phyloP scores from a whole-genome alignment of 2,329 filamentous ascomycete genomes.

The Pyrenochaeta sp. region DNA sequence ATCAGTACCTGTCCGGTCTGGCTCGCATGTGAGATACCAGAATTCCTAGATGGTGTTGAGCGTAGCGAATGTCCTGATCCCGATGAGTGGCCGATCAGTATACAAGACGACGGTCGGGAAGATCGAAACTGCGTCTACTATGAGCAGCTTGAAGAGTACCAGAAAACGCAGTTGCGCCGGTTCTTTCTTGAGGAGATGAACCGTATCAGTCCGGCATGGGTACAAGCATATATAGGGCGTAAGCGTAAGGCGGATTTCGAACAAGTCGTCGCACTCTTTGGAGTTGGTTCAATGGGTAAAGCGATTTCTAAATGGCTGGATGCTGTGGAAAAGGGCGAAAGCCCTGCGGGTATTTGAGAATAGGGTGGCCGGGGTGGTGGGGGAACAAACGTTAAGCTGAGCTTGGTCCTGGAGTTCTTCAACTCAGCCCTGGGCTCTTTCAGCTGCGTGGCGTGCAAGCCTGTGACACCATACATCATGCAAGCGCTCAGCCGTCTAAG shows the following conservation, averaged over 20 bases:
- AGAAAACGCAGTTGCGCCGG: slow-evolving; percentile 11
- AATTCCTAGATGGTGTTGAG: slow-evolving; percentile 5
- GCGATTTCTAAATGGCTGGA: background rate
- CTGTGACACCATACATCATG: no score
- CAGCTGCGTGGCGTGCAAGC: no score
- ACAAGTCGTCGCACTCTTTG: background rate
- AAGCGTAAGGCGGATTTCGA: slow-evolving; percentile 8
- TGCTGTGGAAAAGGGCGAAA: background rate
- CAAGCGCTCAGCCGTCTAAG: no score
- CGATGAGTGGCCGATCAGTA: no score
- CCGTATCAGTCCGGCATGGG: slow-evolving; percentile 14
- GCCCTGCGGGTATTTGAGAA: no score
- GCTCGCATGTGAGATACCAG: slow-evolving; percentile 15
- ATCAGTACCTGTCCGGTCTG: slow-evolving; percentile 14
- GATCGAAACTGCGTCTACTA: slow-evolving; percentile 4
- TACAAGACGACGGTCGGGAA: no score
- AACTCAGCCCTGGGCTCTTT: no score
- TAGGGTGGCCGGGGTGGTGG: no score
- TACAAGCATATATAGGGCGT: background rate
- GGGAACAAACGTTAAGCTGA: no score
- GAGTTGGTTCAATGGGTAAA: background rate
- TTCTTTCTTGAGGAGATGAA: slow-evolving; percentile 24
- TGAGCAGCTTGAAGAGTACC: slow-evolving; percentile 8
- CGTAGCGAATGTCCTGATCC: background rate
- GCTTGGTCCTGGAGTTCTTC: no score